Conservation (phyloP, 148 eudicot species). For the Arctostaphylos glauca region DNA sequence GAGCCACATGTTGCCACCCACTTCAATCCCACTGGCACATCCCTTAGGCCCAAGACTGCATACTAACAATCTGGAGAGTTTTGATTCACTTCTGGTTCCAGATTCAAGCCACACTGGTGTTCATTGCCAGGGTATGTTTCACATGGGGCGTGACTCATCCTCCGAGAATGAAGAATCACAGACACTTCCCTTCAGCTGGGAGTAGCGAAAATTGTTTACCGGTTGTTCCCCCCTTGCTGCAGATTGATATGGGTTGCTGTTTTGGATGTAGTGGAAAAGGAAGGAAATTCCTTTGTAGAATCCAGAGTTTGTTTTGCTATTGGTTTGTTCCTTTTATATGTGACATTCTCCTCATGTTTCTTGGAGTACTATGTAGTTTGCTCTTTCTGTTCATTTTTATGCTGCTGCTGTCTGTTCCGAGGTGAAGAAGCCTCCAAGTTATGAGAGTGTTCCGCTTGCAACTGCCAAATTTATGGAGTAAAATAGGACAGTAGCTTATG, state of each 20-base stretch:
- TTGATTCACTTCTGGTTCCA: constrained; percentile 15
- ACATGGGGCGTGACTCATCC: constrained; percentile 11
- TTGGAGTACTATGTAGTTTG: background rate
- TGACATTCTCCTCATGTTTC: background rate
- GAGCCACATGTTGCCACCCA: constrained; percentile 7
- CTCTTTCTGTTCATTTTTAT: background rate
- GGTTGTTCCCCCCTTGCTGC: background rate
- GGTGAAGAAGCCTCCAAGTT: background rate
- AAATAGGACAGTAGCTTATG: background rate
- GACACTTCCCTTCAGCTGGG: constrained; percentile 33
- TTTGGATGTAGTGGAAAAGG: background rate
- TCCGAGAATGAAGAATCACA: constrained; percentile 17
- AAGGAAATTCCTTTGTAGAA: background rate
- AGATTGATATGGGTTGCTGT: background rate
- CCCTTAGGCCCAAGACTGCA: constrained; percentile 10
- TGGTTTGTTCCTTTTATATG: background rate
- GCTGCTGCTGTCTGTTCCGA: background rate
- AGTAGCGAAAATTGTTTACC: background rate
- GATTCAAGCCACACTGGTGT: constrained; percentile 11
- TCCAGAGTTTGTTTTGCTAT: background rate
- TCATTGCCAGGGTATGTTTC: constrained; percentile 20
- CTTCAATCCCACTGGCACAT: constrained; percentile 8
- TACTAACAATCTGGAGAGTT: background rate
- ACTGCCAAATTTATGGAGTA: background rate
- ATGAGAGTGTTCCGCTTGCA: too few relatives aligned